phyloP scores from a whole-genome alignment of 257 asterid species.

The Anisodus acutangulus region DNA sequence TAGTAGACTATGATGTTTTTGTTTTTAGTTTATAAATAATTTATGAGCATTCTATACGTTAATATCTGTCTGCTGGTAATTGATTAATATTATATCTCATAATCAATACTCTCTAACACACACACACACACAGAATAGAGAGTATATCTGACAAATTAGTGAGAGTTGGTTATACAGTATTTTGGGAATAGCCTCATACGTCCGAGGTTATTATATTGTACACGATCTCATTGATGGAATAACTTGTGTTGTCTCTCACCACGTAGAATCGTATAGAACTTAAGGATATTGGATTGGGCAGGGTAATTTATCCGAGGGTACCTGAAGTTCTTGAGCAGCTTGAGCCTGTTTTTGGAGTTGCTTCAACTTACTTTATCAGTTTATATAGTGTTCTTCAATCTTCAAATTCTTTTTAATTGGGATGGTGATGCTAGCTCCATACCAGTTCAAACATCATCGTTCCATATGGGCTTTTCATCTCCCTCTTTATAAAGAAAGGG shows the following conservation, averaged over 20 bases:
- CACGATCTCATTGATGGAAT: not conserved
- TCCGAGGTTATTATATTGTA: not conserved
- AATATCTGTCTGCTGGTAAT: not conserved
- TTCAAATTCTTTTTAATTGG: not conserved
- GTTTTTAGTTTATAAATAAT: not conserved
- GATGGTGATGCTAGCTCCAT: not conserved
- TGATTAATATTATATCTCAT: not conserved
- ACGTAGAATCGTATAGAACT: not conserved
- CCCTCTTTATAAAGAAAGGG: not conserved
- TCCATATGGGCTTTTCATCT: not conserved
- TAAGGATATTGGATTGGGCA: not conserved
- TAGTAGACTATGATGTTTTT: not conserved
- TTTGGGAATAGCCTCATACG: not conserved
- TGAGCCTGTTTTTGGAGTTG: not conserved
- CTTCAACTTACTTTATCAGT: not conserved
- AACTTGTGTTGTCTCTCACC: not conserved
- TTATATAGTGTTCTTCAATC: not conserved
- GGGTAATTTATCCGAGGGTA: conserved; percentile 14
- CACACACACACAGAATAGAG: not conserved
- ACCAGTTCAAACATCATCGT: not conserved
- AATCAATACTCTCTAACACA: not conserved
- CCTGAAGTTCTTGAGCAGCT: not conserved
- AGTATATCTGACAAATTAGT: not conserved
- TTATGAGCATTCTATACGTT: not conserved
- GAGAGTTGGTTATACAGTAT: not conserved